A percentile compares a stretch with the other conserved stretches of the same genome.
Evolutionary conservation across 1,284 basidiomycete species (phyloP).

Genomic region (Cryptococcus sp.): DNA sequence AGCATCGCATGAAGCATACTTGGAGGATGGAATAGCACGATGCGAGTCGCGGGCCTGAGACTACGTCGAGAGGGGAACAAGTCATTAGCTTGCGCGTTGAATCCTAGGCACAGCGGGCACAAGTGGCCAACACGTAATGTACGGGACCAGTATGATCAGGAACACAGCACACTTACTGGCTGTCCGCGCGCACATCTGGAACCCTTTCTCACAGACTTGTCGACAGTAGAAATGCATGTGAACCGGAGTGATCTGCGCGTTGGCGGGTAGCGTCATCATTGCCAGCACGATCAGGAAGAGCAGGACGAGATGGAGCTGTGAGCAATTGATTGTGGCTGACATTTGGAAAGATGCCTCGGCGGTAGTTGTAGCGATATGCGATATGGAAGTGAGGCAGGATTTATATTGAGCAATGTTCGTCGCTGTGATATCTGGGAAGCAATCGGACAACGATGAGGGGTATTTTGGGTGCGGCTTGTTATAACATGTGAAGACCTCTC

Average conservation of each 20-base stretch:
- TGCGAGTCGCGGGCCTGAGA: slow-evolving; percentile 18
- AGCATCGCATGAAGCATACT: slow-evolving; percentile 23
- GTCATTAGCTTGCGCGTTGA: not conserved
- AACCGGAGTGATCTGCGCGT: slow-evolving; percentile 14
- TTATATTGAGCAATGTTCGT: too few relatives aligned
- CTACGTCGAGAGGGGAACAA: slow-evolving; percentile 3
- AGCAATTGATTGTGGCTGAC: too few relatives aligned
- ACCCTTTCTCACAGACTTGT: slow-evolving; percentile 20
- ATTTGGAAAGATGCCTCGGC: too few relatives aligned
- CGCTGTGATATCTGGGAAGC: too few relatives aligned
- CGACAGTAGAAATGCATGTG: slow-evolving; percentile 21
- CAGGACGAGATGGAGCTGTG: slow-evolving; percentile 1
- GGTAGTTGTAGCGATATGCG: too few relatives aligned
- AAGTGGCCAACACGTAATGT: too few relatives aligned
- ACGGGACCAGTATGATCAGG: too few relatives aligned
- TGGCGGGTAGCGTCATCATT: slow-evolving; percentile 5
- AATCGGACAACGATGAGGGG: too few relatives aligned
- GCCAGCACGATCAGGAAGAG: slow-evolving; percentile 14
- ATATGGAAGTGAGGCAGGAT: too few relatives aligned
- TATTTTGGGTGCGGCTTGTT: too few relatives aligned
- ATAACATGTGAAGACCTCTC: too few relatives aligned
- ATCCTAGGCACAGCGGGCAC: too few relatives aligned
- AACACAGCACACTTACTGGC: slow-evolving; percentile 13
- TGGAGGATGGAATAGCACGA: slow-evolving; percentile 21
- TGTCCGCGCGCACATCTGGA: slow-evolving; percentile 19